Evolutionary conservation across 2,329 filamentous ascomycete species (phyloP).

Genomic region (Fusarium virguliforme): DNA sequence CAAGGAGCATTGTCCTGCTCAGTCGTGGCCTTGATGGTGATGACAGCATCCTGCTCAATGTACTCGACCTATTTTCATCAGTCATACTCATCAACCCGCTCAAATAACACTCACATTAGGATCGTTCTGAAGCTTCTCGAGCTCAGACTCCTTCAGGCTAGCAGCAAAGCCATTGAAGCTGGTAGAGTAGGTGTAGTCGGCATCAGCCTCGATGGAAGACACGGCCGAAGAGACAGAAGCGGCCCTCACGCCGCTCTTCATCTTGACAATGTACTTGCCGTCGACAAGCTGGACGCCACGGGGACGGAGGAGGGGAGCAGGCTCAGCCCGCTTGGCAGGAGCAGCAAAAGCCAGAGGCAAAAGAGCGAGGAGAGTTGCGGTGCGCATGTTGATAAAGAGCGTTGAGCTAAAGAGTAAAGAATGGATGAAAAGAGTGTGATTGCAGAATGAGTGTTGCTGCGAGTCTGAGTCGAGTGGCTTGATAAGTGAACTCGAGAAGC

Average conservation of each 20-base stretch:
- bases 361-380: slow-evolving; percentile 54
- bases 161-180: slow-evolving; percentile 52
- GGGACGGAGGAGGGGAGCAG: slow-evolving; percentile 56
- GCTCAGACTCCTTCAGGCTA: slow-evolving; percentile 48
- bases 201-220: slow-evolving; percentile 51
- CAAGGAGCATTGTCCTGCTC: slow-evolving; percentile 59
- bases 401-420: slow-evolving; percentile 5
- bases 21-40: slow-evolving; percentile 50
- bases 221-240: slow-evolving; percentile 50
- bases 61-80: slow-evolving; percentile 55
- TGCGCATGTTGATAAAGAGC: slow-evolving; percentile 52
- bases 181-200: slow-evolving; percentile 52
- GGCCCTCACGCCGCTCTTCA: slow-evolving; percentile 48
- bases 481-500: slow-evolving; percentile 9
- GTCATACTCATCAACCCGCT: background rate
- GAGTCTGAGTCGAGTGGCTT: slow-evolving; percentile 39
- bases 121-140: slow-evolving; percentile 49
- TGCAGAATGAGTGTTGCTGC: slow-evolving; percentile 31
- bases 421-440: slow-evolving; percentile 28
- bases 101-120: slow-evolving; percentile 42
- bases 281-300: slow-evolving; percentile 53
- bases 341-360: slow-evolving; percentile 54
- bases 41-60: slow-evolving; percentile 59
- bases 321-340: slow-evolving; percentile 53
- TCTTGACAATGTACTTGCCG: slow-evolving; percentile 59